These are phyloP conservation scores for Claviceps sp. DNA, from an alignment of 2,329 filamentous ascomycete species.

Conservation along the genomic window DNA sequence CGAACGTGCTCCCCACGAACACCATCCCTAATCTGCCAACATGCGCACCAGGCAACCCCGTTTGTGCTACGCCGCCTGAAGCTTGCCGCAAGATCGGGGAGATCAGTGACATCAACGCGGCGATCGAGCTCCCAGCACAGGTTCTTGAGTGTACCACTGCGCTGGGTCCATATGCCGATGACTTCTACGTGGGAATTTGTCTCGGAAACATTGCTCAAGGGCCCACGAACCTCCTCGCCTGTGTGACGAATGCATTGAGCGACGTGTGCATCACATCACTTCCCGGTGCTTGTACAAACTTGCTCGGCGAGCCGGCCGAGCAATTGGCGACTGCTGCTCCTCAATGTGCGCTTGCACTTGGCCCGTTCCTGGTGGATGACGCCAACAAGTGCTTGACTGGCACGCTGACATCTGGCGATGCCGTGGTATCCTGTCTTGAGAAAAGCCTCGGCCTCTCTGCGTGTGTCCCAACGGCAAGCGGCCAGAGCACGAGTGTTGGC, in stretches of 20 bases:
- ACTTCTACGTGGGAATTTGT: too few relatives aligned
- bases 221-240: neutral
- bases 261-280: neutral
- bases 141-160: too few relatives aligned
- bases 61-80: neutral
- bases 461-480: neutral
- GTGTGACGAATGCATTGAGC: neutral
- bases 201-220: neutral
- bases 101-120: too few relatives aligned
- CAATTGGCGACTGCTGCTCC: neutral
- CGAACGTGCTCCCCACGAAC: neutral
- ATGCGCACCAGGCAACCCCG: neutral
- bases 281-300: neutral
- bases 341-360: neutral
- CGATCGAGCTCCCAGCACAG: too few relatives aligned
- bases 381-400: neutral
- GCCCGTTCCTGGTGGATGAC: neutral
- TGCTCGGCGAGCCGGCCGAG: neutral
- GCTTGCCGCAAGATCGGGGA: neutral
- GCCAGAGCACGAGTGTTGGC: too few relatives aligned
- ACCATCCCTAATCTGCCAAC: neutral
- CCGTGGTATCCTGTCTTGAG: neutral
- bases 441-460: neutral
- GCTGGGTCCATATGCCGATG: too few relatives aligned
- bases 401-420: neutral